phyloP scores from a whole-genome alignment of 2,329 filamentous ascomycete species.

The Colletotrichum lentis region DNA sequence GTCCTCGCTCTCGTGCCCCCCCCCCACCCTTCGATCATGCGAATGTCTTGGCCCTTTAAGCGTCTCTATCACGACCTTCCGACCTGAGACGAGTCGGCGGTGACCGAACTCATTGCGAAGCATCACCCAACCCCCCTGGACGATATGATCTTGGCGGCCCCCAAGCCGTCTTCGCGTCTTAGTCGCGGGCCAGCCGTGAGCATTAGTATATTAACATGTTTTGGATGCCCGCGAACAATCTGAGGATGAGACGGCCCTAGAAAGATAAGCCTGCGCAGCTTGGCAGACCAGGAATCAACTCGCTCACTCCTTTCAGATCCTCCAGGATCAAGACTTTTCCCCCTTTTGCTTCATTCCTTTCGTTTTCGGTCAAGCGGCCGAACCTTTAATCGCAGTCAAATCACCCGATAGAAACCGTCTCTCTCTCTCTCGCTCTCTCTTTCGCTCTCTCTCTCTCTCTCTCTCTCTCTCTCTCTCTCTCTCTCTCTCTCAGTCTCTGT shows the following conservation, averaged over 20 bases:
- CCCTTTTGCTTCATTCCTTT: slow-evolving; percentile 2
- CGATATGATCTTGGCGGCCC: slow-evolving; percentile 8
- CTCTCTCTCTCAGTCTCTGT: not conserved
- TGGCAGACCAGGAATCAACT: slow-evolving; percentile 15
- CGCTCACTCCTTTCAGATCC: not conserved
- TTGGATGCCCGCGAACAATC: not conserved
- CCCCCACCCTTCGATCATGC: no score
- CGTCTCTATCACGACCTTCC: not conserved
- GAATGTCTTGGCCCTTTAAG: slow-evolving; percentile 30
- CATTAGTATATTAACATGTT: slow-evolving; percentile 27
- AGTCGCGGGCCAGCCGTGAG: not conserved
- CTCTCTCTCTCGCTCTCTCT: no score
- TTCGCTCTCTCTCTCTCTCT: no score
- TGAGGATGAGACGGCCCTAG: not conserved
- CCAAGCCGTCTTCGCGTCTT: not conserved
- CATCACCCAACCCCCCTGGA: slow-evolving; percentile 1
- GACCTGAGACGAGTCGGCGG: slow-evolving; percentile 28
- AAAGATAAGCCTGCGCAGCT: slow-evolving; percentile 11
- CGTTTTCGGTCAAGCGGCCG: not conserved
- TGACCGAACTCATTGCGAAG: slow-evolving; percentile 9
- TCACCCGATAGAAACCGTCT: not conserved
- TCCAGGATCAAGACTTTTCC: not conserved
- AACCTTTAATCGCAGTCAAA: slow-evolving; percentile 1
- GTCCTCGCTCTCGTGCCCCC: no score
- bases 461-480: no score